phyloP scores from a whole-genome alignment of 2,329 filamentous ascomycete species.

The Grosmannia penicillata region DNA sequence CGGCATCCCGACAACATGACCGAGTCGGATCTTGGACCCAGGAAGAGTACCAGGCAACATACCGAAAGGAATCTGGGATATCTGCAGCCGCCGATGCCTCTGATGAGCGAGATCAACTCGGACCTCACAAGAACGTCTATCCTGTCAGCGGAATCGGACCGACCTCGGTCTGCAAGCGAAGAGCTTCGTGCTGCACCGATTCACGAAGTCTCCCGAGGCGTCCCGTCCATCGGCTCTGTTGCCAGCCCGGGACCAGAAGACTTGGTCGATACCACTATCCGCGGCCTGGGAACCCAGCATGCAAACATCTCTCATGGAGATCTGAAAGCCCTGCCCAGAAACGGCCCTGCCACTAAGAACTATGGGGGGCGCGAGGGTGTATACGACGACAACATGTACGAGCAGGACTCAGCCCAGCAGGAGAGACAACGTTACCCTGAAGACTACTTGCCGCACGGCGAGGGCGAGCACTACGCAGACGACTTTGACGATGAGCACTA shows the following conservation, averaged over 20 bases:
- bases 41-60: conserved; percentile 33
- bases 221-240: conserved; percentile 43
- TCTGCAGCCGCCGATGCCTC: conserved; percentile 65
- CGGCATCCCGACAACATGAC: background rate
- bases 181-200: conserved; percentile 37
- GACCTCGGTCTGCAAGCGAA: conserved; percentile 53
- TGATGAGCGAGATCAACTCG: conserved; percentile 76
- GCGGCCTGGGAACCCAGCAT: conserved; percentile 54
- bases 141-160: conserved; percentile 63
- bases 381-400: conserved; percentile 32
- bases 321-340: conserved; percentile 36
- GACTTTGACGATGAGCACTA: conserved; percentile 8
- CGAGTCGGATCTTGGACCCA: conserved; percentile 16
- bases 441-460: conserved; percentile 12
- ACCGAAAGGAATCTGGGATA: conserved; percentile 26
- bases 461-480: conserved; percentile 22
- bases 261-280: conserved; percentile 34
- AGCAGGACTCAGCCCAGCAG: conserved; percentile 17
- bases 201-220: conserved; percentile 43
- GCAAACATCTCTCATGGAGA: conserved; percentile 46
- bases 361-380: conserved; percentile 20
- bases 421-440: conserved; percentile 14
- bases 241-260: conserved; percentile 44
- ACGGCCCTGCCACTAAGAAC: conserved; percentile 19
- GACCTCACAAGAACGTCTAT: conserved; percentile 83